These are phyloP conservation scores for Aspergillus asperescens DNA, from an alignment of 495 filamentous ascomycete genomes.

Conservation along the genomic window DNA sequence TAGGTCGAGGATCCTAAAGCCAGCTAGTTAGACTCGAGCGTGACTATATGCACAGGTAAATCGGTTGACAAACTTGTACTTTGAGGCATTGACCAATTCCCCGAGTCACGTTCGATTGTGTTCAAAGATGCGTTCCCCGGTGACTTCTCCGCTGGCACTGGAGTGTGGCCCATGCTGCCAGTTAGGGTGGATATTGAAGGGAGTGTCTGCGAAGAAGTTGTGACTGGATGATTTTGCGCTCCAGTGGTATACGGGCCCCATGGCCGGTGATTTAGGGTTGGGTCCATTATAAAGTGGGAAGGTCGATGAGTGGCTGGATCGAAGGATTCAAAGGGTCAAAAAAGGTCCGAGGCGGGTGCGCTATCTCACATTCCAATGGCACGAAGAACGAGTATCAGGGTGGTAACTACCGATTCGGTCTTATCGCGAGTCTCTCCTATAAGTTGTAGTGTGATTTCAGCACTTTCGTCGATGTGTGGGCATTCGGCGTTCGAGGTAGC, in stretches of 20 bases:
- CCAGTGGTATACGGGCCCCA: constrained; percentile 38
- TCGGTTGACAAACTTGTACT: constrained; percentile 39
- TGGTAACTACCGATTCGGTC: background rate
- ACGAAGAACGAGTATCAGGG: background rate
- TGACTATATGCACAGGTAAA: constrained; percentile 2
- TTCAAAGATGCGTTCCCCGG: constrained; percentile 44
- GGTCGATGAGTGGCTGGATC: background rate
- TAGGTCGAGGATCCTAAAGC: constrained; percentile 51
- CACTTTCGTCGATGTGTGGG: background rate
- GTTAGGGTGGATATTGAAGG: constrained; percentile 47
- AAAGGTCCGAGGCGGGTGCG: constrained; percentile 2
- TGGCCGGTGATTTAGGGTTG: constrained; percentile 37
- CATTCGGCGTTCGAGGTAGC: background rate
- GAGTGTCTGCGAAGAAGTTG: constrained; percentile 37
- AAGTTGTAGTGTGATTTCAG: background rate
- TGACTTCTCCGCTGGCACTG: constrained; percentile 36
- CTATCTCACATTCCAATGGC: constrained; percentile 29
- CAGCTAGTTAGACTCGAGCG: constrained; percentile 21
- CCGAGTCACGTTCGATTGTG: constrained; percentile 46
- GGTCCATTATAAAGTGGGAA: constrained; percentile 29
- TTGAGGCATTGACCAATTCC: constrained; percentile 49
- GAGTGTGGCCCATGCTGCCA: constrained; percentile 34
- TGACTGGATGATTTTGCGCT: constrained; percentile 30
- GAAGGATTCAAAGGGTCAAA: background rate
- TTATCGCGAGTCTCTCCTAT: background rate